Evolutionary conservation across 345 rosid species (phyloP).

Genomic region (Hypericum perforatum): DNA sequence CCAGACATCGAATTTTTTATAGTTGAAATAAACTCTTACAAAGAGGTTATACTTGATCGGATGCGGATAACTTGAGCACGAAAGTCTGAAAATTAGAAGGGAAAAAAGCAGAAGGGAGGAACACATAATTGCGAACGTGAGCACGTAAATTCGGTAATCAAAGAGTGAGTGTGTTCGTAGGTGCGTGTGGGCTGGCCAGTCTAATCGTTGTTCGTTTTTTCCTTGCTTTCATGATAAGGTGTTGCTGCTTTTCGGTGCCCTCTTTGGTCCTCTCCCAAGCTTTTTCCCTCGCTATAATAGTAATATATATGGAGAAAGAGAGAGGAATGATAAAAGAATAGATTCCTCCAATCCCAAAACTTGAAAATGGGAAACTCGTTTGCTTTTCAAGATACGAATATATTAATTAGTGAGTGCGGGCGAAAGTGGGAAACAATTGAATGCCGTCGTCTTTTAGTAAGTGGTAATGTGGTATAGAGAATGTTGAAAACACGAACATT

Average conservation of each 20-base stretch:
- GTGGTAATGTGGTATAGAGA: constrained; percentile 18
- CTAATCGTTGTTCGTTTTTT: constrained; percentile 40
- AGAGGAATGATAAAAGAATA: constrained; percentile 13
- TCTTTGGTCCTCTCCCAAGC: constrained; percentile 27
- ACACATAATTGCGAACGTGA: background rate
- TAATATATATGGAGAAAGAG: constrained; percentile 10
- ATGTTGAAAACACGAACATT: constrained; percentile 24
- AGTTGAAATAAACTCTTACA: too few species aligned
- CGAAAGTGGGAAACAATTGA: constrained; percentile 10
- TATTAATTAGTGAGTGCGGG: constrained; percentile 11
- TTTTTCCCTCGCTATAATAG: constrained; percentile 12
- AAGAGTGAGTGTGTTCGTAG: constrained; percentile 19
- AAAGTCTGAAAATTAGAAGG: too few species aligned
- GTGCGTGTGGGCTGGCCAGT: constrained; percentile 64
- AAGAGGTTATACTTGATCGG: too few species aligned
- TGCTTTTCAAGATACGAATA: constrained; percentile 44
- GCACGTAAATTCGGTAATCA: constrained; percentile 15
- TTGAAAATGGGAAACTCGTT: constrained; percentile 41
- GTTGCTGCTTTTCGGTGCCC: constrained; percentile 93
- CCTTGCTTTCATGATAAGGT: constrained; percentile 81
- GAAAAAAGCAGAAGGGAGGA: background rate
- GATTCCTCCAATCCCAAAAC: constrained; percentile 70
- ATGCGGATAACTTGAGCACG: too few species aligned
- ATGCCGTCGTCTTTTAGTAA: constrained; percentile 29
- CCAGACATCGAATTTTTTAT: too few species aligned